phyloP scores from a whole-genome alignment of 176 grass and related monocot genomes.

The Aegilops speltoides region DNA sequence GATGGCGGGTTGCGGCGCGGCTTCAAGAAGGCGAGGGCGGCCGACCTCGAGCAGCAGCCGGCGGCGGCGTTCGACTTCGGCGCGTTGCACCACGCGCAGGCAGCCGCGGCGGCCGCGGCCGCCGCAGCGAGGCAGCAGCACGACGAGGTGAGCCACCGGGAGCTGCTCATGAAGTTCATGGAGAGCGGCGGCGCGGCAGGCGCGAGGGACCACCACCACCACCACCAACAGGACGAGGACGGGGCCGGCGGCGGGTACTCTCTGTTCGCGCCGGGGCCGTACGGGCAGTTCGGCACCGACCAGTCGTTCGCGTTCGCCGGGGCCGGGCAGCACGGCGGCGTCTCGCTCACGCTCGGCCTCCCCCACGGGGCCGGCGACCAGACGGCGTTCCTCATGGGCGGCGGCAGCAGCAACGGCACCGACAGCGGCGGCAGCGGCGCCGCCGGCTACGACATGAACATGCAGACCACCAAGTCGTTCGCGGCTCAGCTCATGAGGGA shows the following conservation, averaged over 20 bases:
- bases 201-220: slow-evolving; percentile 34
- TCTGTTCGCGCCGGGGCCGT: slow-evolving; percentile 37
- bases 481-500: slow-evolving; percentile 84
- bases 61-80: slow-evolving; percentile 28
- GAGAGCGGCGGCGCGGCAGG: slow-evolving; percentile 56
- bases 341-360: slow-evolving; percentile 91
- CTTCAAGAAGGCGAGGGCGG: slow-evolving; percentile 68
- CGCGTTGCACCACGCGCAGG: slow-evolving; percentile 49
- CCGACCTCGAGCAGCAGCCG: slow-evolving; percentile 23
- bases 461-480: slow-evolving; percentile 80
- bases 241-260: slow-evolving; percentile 39
- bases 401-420: slow-evolving; percentile 40
- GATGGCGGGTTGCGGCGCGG: slow-evolving; percentile 21
- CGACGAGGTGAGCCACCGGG: slow-evolving; percentile 71
- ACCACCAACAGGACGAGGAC: slow-evolving; percentile 10
- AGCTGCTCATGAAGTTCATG: slow-evolving; percentile 95
- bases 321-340: slow-evolving; percentile 62
- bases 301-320: slow-evolving; percentile 70
- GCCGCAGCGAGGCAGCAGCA: slow-evolving; percentile 43
- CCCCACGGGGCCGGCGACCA: slow-evolving; percentile 63
- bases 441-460: slow-evolving; percentile 74
- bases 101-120: slow-evolving; percentile 38
- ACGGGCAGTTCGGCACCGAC: slow-evolving; percentile 60
- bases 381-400: slow-evolving; percentile 66
- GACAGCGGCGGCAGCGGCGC: background rate